phyloP scores from a whole-genome alignment of 176 grass and related monocot genomes.

The Otatea glauca region DNA sequence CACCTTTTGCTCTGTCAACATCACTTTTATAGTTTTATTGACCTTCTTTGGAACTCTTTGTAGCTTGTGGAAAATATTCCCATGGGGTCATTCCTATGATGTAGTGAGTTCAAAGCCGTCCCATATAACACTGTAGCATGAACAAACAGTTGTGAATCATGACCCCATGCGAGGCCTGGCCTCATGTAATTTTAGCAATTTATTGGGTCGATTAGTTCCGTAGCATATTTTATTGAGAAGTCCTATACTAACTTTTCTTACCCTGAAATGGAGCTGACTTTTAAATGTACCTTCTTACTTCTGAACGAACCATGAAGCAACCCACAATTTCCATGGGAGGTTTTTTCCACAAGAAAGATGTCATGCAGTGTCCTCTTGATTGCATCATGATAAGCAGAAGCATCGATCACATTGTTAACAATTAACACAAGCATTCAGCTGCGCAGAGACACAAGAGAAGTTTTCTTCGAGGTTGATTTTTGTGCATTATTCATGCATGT shows the following conservation, averaged over 20 bases:
- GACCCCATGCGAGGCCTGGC: neutral
- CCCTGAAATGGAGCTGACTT: neutral
- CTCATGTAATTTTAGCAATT: neutral
- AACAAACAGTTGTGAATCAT: neutral
- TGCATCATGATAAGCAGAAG: neutral
- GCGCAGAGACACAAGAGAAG: neutral
- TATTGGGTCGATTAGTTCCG: too few relatives aligned
- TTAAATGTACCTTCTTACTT: neutral
- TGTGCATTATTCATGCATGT: neutral
- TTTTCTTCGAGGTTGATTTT: conserved; percentile 7
- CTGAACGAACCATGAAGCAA: neutral
- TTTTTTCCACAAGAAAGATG: conserved; percentile 33
- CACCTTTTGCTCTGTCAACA: neutral
- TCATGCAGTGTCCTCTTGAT: neutral
- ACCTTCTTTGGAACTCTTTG: neutral
- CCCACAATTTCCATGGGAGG: neutral
- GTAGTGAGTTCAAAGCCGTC: neutral
- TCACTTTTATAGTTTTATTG: conserved; percentile 3
- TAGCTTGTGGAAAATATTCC: neutral
- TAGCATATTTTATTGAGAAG: neutral
- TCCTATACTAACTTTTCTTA: neutral
- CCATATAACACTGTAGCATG: neutral
- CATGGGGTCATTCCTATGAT: neutral
- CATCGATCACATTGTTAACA: conserved; percentile 40
- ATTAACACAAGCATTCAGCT: conserved; percentile 41